phyloP scores from a whole-genome alignment of 2,329 filamentous ascomycete genomes.

The Colletotrichum sojae region DNA sequence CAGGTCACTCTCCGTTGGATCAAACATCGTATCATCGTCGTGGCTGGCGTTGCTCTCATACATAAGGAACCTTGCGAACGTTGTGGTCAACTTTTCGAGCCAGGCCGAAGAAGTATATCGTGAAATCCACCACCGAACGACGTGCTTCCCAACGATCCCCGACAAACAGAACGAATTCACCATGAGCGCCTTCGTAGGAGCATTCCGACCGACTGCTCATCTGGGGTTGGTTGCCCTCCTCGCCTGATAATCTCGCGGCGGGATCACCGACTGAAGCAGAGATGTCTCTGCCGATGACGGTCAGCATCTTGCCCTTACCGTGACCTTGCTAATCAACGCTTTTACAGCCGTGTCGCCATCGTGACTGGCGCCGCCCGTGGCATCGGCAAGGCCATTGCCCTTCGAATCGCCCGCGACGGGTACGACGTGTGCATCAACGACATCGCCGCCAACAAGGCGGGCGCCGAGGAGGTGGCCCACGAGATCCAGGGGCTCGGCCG shows the following conservation, averaged over 20 bases:
- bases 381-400: conserved; percentile 73
- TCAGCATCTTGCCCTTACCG: neutral
- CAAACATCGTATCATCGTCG: neutral
- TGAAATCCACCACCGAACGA: too few species aligned
- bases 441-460: conserved; percentile 64
- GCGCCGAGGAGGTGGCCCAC: conserved; percentile 65
- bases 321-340: neutral
- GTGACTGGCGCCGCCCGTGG: conserved; percentile 35
- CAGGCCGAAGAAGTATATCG: too few species aligned
- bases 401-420: conserved; percentile 74
- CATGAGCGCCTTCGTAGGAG: conserved; percentile 31
- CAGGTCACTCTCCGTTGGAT: neutral
- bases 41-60: neutral
- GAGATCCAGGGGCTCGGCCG: conserved; percentile 67
- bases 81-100: too few species aligned
- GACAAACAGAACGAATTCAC: neutral
- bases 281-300: neutral
- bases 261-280: neutral
- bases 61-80: neutral
- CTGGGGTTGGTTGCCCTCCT: conserved; percentile 5
- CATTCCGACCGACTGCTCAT: conserved; percentile 26
- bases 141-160: too few species aligned
- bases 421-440: conserved; percentile 79
- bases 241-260: neutral
- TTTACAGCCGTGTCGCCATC: conserved; percentile 30